Conservation (phyloP, 306 rosid species). For the Lathyrus tuberosus region DNA sequence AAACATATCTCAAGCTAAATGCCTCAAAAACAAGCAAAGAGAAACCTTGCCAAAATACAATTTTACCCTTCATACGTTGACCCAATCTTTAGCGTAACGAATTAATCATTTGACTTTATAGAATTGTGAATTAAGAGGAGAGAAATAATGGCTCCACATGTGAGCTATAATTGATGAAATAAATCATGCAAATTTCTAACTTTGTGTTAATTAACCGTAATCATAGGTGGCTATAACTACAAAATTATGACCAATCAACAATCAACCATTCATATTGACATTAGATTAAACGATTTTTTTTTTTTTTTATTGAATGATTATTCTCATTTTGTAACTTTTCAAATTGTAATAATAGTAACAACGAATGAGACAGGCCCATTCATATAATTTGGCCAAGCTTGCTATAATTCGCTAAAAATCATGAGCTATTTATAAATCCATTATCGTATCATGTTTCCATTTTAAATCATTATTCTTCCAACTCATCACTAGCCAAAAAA, state of each 20-base stretch:
- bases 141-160: conserved; percentile 38
- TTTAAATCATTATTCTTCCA: conserved; percentile 1
- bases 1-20: conserved; percentile 36
- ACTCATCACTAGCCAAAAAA: conserved; percentile 1
- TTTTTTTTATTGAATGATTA: conserved; percentile 30
- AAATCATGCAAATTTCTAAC: neutral
- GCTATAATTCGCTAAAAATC: conserved; percentile 27
- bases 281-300: conserved; percentile 5
- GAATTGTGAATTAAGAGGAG: conserved; percentile 11
- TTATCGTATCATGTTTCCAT: conserved; percentile 9
- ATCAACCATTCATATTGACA: conserved; percentile 20
- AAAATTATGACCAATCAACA: conserved; percentile 30
- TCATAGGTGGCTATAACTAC: conserved; percentile 7
- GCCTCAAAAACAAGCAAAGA: conserved; percentile 40
- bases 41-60: conserved; percentile 1
- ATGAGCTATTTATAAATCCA: conserved; percentile 30
- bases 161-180: conserved; percentile 13
- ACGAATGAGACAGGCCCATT: conserved; percentile 16
- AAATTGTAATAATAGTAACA: conserved; percentile 37
- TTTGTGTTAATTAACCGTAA: conserved; percentile 31
- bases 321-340: conserved; percentile 35
- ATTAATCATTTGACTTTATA: conserved; percentile 35
- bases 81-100: conserved; percentile 17
- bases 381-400: conserved; percentile 37
- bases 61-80: conserved; percentile 40